A percentile compares a stretch with the other conserved stretches of the same genome.
These are phyloP conservation scores for Drechslerella dactyloides DNA, from an alignment of 2,329 filamentous ascomycete genomes.

Conservation along the genomic window DNA sequence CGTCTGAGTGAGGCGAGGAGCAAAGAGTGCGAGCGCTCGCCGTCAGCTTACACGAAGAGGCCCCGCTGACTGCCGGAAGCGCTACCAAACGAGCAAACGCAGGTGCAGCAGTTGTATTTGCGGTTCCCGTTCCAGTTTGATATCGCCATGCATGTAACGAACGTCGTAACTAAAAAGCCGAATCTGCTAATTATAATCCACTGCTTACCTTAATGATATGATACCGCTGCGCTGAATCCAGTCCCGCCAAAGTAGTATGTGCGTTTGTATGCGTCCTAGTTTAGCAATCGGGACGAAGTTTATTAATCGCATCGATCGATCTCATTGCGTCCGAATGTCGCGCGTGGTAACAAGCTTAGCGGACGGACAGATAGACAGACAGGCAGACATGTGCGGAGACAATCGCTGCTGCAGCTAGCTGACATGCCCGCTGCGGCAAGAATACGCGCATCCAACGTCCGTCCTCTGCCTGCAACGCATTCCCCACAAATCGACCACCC, in stretches of 20 bases:
- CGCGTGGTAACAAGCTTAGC: neutral
- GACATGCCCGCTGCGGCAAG: conserved; percentile 1
- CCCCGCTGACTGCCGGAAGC: conserved; percentile 42
- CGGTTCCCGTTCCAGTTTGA: too few relatives aligned
- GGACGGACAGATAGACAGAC: too few relatives aligned
- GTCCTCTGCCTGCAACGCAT: conserved; percentile 41
- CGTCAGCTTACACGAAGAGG: conserved; percentile 41
- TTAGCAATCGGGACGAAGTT: neutral
- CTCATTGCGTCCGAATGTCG: neutral
- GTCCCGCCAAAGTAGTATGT: too few relatives aligned
- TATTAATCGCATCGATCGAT: conserved; percentile 1
- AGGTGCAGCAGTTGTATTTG: too few relatives aligned
- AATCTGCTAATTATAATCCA: too few relatives aligned
- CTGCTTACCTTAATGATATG: conserved; percentile 24
- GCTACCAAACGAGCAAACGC: neutral
- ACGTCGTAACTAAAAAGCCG: too few relatives aligned
- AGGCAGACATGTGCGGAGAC: too few relatives aligned
- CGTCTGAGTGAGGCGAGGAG: conserved; percentile 4
- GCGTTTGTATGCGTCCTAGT: too few relatives aligned
- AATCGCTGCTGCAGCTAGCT: too few relatives aligned
- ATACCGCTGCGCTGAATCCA: neutral
- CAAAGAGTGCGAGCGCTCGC: conserved; percentile 39
- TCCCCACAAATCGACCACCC: conserved; percentile 17
- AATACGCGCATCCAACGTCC: conserved; percentile 42
- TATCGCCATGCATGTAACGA: conserved; percentile 17